These are phyloP conservation scores for Paecilomyces niveus DNA, from an alignment of 2,329 filamentous ascomycete genomes.

Conservation along the genomic window DNA sequence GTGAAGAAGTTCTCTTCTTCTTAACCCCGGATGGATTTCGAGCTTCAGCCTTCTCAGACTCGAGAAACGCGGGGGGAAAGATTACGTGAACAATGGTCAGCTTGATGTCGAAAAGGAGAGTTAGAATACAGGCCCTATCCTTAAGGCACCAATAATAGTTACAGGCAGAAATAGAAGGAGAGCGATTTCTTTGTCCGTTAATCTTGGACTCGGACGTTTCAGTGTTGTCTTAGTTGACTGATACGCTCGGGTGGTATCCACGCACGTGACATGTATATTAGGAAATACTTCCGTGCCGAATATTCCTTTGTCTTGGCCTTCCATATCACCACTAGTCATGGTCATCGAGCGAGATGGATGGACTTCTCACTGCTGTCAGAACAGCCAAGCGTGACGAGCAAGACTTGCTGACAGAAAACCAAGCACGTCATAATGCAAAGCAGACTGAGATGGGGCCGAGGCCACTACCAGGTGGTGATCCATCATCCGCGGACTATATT, in stretches of 20 bases:
- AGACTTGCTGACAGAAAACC: constrained; percentile 10
- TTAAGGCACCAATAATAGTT: not conserved
- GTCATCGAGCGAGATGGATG: constrained; percentile 24
- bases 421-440: constrained; percentile 1
- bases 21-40: not conserved
- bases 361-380: constrained; percentile 32
- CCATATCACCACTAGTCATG: not conserved
- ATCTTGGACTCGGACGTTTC: not conserved
- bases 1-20: not conserved
- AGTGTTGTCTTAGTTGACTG: not conserved
- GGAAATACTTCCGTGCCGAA: not conserved
- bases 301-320: not conserved
- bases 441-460: constrained; percentile 6
- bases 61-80: not conserved
- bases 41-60: not conserved
- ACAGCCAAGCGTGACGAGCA: constrained; percentile 21
- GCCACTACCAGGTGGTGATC: constrained; percentile 9
- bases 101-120: not conserved
- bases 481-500: constrained; percentile 22
- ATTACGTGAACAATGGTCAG: not conserved
- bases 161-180: not conserved
- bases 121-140: not conserved
- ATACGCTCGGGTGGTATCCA: not conserved
- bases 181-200: not conserved
- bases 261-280: not conserved